These are phyloP conservation scores for Cadophora sp. DNA, from an alignment of 2,329 filamentous ascomycete genomes.

Conservation along the genomic window DNA sequence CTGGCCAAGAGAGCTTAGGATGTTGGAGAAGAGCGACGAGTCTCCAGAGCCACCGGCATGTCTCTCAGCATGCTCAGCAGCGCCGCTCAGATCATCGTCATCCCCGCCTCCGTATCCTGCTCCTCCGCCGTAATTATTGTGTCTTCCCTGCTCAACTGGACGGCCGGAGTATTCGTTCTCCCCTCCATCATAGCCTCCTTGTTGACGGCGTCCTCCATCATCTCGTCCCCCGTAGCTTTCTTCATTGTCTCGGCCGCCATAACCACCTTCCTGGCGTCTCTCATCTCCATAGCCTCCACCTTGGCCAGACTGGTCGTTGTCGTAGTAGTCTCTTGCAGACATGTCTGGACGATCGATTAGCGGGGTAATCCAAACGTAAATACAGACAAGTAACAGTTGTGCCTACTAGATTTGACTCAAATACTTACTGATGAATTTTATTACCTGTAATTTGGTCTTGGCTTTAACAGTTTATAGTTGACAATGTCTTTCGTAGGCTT, in stretches of 20 bases:
- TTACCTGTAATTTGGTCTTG: background rate
- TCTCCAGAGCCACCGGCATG: slow-evolving; percentile 59
- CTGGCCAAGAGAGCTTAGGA: slow-evolving; percentile 60
- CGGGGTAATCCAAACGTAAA: slow-evolving; percentile 1
- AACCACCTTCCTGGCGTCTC: slow-evolving; percentile 31
- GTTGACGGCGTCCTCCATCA: slow-evolving; percentile 17
- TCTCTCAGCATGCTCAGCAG: slow-evolving; percentile 59
- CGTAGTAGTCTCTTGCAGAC: slow-evolving; percentile 29
- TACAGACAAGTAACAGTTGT: background rate
- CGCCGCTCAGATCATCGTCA: slow-evolving; percentile 59
- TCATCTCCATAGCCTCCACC: slow-evolving; percentile 26
- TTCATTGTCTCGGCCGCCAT: slow-evolving; percentile 24
- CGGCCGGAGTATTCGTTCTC: slow-evolving; percentile 23
- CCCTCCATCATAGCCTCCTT: slow-evolving; percentile 16
- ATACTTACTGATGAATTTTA: background rate
- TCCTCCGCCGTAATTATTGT: slow-evolving; percentile 32
- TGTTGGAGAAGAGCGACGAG: slow-evolving; percentile 58
- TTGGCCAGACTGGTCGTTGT: slow-evolving; percentile 28
- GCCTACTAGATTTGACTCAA: background rate
- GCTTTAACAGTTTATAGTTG: background rate
- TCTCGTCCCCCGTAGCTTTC: background rate
- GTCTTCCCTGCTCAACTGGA: slow-evolving; percentile 19
- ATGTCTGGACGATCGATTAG: slow-evolving; percentile 24
- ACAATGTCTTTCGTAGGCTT: background rate
- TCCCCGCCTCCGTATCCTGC: slow-evolving; percentile 45